Percentiles rank a stretch among this genome's conserved stretches.
These are phyloP conservation scores for Ilyonectria destructans DNA, from an alignment of 2,329 filamentous ascomycete species.

Conservation along the genomic window DNA sequence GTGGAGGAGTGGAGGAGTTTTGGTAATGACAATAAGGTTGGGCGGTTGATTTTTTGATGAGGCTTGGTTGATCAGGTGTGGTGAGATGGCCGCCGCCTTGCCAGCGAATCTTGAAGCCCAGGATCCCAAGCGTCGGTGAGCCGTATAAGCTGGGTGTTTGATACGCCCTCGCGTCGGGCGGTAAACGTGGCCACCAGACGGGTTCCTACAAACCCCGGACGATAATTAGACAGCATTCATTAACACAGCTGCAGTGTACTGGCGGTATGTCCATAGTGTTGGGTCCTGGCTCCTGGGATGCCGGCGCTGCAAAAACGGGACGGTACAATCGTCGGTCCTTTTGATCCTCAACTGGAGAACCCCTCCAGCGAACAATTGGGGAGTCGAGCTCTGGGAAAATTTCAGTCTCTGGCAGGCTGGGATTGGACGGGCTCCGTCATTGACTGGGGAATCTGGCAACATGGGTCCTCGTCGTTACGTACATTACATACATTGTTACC, in stretches of 20 bases:
- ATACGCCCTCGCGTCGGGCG: background rate
- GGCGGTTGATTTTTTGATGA: conserved; percentile 15
- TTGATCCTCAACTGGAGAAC: conserved; percentile 12
- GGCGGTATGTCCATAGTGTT: background rate
- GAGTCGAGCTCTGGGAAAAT: conserved; percentile 9
- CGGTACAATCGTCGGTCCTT: conserved; percentile 21
- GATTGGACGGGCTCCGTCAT: conserved; percentile 14
- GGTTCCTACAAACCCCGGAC: background rate
- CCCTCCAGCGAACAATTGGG: conserved; percentile 1
- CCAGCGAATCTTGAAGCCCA: conserved; percentile 1
- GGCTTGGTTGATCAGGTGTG: conserved; percentile 6
- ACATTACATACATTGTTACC: conserved; percentile 15
- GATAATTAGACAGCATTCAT: background rate
- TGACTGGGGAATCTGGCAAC: conserved; percentile 10
- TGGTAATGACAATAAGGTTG: conserved; percentile 13
- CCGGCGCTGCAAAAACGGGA: conserved; percentile 8
- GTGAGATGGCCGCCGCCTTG: background rate
- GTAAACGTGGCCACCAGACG: background rate
- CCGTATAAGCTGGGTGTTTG: background rate
- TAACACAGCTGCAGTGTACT: background rate
- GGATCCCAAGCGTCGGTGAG: conserved; percentile 1
- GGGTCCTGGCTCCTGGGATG: background rate
- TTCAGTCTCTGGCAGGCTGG: background rate
- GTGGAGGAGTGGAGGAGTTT: conserved; percentile 16
- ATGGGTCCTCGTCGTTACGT: conserved; percentile 19